A percentile compares a stretch with the other conserved stretches of the same genome.
phyloP scores from a whole-genome alignment of 1,284 basidiomycete species.

The Ustilago nuda region DNA sequence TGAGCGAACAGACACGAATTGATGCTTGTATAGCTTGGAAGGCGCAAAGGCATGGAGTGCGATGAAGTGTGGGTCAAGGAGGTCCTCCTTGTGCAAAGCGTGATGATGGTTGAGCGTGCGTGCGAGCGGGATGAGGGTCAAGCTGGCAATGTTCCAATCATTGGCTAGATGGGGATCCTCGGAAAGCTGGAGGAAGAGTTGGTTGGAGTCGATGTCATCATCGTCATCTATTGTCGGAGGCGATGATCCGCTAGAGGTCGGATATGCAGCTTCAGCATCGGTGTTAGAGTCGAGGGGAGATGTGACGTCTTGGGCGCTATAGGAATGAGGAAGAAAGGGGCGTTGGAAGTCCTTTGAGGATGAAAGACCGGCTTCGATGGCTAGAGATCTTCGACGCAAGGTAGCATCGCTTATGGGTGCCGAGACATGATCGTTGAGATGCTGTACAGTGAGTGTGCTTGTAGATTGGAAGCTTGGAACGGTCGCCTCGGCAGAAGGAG shows the following conservation, averaged over 20 bases:
- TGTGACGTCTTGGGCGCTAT: conserved; percentile 25
- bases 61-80: conserved; percentile 21
- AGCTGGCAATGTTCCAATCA: conserved; percentile 30
- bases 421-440: conserved; percentile 31
- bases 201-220: conserved; percentile 37
- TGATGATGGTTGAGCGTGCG: conserved; percentile 15
- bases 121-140: conserved; percentile 25
- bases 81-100: conserved; percentile 1
- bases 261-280: neutral
- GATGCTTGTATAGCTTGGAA: conserved; percentile 42
- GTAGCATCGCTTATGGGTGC: conserved; percentile 38
- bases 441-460: conserved; percentile 29
- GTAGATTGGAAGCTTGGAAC: conserved; percentile 12
- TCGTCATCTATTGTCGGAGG: conserved; percentile 28
- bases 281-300: conserved; percentile 1
- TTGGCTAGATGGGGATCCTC: conserved; percentile 12
- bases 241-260: neutral
- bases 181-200: conserved; percentile 30
- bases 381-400: conserved; percentile 25
- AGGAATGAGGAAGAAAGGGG: conserved; percentile 21
- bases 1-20: conserved; percentile 40
- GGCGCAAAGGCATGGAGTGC: conserved; percentile 40
- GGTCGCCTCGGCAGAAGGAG: conserved; percentile 16
- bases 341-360: conserved; percentile 3
- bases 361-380: conserved; percentile 21